A percentile compares a stretch with the other conserved stretches of the same genome.
Evolutionary conservation across 139 green algal genomes (phyloP).

Genomic region (Chlamydomonas sp.): DNA sequence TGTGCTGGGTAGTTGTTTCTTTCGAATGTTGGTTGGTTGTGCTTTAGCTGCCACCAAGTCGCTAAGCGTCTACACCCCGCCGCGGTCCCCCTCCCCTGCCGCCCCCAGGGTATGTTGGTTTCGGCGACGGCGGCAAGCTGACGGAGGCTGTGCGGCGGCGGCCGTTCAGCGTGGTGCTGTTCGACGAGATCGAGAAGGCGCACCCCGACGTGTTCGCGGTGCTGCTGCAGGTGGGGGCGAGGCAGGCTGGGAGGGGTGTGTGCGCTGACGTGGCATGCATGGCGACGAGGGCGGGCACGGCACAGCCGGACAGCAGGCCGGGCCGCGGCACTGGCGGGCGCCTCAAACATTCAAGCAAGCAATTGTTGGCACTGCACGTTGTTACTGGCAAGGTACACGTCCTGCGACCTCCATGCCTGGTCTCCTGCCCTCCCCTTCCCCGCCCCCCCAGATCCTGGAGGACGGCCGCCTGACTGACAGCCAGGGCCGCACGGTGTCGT

Average conservation of each 20-base stretch:
- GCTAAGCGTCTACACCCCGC: neutral
- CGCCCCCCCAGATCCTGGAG: conserved; percentile 85
- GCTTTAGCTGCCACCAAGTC: too few species aligned
- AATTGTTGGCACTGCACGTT: too few species aligned
- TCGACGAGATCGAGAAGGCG: conserved; percentile 99
- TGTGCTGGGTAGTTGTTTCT: neutral
- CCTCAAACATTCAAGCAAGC: too few species aligned
- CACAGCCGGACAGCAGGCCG: too few species aligned
- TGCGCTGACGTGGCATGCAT: too few species aligned
- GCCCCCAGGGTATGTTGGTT: conserved; percentile 90
- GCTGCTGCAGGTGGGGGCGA: conserved; percentile 69
- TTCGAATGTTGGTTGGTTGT: too few species aligned
- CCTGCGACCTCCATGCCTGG: too few species aligned
- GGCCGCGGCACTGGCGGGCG: too few species aligned
- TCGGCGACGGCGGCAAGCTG: conserved; percentile 97
- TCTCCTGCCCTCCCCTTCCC: conserved; percentile 13
- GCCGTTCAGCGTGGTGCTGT: conserved; percentile 90
- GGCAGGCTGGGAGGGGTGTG: too few species aligned
- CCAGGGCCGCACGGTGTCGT: conserved; percentile 90
- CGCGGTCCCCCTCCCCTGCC: neutral
- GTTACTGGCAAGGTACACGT: too few species aligned
- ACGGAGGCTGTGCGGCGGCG: conserved; percentile 91
- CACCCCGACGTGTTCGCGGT: conserved; percentile 99
- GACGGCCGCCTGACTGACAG: conserved; percentile 92
- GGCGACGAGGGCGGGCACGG: too few species aligned